These are phyloP conservation scores for Fraxinus sp. DNA, from an alignment of 305 asterid genomes.

Conservation along the genomic window DNA sequence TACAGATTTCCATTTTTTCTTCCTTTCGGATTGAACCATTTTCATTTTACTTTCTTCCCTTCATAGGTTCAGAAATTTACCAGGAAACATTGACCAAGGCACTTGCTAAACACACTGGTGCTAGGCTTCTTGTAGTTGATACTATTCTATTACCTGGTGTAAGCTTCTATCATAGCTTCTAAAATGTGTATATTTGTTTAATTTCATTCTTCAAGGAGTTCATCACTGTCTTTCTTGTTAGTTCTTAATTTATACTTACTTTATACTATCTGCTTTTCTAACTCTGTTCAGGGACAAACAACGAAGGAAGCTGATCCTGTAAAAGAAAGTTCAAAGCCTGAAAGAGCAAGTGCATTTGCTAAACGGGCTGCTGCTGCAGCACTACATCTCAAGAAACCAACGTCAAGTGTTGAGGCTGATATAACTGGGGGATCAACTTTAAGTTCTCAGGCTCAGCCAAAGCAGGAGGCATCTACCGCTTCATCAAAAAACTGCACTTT, in stretches of 20 bases:
- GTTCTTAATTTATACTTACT: conserved; percentile 14
- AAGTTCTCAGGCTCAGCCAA: conserved; percentile 71
- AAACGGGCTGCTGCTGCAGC: conserved; percentile 57
- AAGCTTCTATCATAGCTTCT: conserved; percentile 41
- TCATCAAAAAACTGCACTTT: conserved; percentile 68
- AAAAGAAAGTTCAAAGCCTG: conserved; percentile 67
- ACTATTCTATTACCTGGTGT: conserved; percentile 77
- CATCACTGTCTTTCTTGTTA: background rate
- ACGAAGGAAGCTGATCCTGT: conserved; percentile 59
- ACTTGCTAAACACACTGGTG: conserved; percentile 69
- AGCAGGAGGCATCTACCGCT: conserved; percentile 89
- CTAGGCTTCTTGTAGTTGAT: conserved; percentile 67
- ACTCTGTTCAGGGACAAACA: conserved; percentile 52
- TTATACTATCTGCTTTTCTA: background rate
- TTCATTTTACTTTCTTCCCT: conserved; percentile 14
- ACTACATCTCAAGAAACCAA: conserved; percentile 68
- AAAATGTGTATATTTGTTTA: conserved; percentile 1
- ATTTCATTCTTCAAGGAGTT: conserved; percentile 1
- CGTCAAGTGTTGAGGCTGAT: conserved; percentile 87
- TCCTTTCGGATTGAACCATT: conserved; percentile 1
- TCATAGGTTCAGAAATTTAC: conserved; percentile 82
- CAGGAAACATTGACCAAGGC: conserved; percentile 86
- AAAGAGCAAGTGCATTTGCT: conserved; percentile 63
- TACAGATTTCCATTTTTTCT: conserved; percentile 11
- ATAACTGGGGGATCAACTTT: conserved; percentile 70